Base-by-base conservation (phyloP, 2,329 filamentous ascomycete species). In the Epichloe typhina region DNA sequence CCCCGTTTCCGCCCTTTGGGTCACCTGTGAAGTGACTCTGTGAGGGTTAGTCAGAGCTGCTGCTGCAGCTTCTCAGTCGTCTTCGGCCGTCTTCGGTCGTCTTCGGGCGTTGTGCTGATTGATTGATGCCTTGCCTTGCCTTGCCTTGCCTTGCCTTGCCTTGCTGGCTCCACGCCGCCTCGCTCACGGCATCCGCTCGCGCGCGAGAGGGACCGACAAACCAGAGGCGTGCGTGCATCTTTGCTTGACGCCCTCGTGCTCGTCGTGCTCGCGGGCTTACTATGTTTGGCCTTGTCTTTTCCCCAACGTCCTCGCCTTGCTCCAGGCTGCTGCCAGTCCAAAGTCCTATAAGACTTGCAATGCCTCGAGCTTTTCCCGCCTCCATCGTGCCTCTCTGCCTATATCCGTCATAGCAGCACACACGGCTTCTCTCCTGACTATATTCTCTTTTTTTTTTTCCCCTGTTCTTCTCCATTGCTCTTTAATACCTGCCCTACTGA, bases 321-420 rank as follows among this genome's bases (percentile, higher is more conserved):
- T 49, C 50, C 11, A 50, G 52, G 52, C 52, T 52, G 17, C 17
- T 17, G 47, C 50, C 44, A 47, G 38, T 50, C 35, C 49, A 5
- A 26, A 26, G 4, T 23, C 51, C 56, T 78, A 78, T 77, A 78
- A 78, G 74, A 74, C 70, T 74, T 74, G 61, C 69, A 69, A 75
- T 75, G 66, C 63, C 72, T 71, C 70, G 55, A 60, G 58, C 48
- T 64, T 63, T 58, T 26, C 0, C 58, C 60, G 57, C 38, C 53
- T 56, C 53, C 50, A 49, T 55, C 57, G 56, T 57, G 26, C 12
- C 53, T 62, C 53, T 62, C 55, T 58, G 62, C 58, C 53, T 55
- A 50, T 46, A 45, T 57, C 50, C 49, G 47, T 57, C 52, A 53
- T 55, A 53, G 26, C 26, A 8, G 26, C 26, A 41, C 53, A 45